Evolutionary conservation across 1,284 basidiomycete species (phyloP), one percentile per base, ranked within the genome.

Genomic region (Meripilus lineatus): DNA sequence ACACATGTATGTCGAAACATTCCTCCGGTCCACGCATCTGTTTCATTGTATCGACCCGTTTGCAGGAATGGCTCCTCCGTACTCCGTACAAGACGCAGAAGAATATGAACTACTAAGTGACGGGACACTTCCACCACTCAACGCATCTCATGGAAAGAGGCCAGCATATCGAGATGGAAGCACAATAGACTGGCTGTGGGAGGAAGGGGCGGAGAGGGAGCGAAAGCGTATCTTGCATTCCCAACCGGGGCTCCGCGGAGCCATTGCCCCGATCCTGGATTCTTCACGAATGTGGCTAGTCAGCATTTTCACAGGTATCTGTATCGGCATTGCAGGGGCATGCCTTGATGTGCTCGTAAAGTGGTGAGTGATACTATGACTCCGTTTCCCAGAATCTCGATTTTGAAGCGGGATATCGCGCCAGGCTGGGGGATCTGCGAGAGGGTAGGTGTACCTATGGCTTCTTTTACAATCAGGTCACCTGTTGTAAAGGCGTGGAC

Each of bases 281-380:
- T 75, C 75, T 17, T 68, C 73, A 13, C 69, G 75, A 37, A 72
- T 83, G 54, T 88, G 84, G 84, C 61, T 86, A 32, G 77, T 86
- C 26, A 72, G 84, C 18, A 70, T 86, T 42, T 53, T 74, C 38
- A 83, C 81, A 11, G 84, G 84, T 10, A 57, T 81, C n/a, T 79
- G 80, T 0, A 77, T 85, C 38, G 85, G 86, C 1, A 62, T 82
- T 3, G 71, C 79, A 18, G 85, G 85, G 21, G 85, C 81, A 5
- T 85, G 78, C 75, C 57, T 89, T 44, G 86, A 89, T 60, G 75
- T 89, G 4, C 64, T 88, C 23, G 83, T 86, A 7, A 78, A 78
- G 61, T 89, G 85, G 86, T 82, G 59, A 46, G 73, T 63, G n/a
- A 2, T 32, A 25, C 10, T 14, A 11, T 24, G n/a, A 20, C 22